A percentile compares a stretch with the other conserved stretches of the same genome.
Evolutionary conservation across 345 rosid species (phyloP).

Genomic region (Aethionema arabicum): DNA sequence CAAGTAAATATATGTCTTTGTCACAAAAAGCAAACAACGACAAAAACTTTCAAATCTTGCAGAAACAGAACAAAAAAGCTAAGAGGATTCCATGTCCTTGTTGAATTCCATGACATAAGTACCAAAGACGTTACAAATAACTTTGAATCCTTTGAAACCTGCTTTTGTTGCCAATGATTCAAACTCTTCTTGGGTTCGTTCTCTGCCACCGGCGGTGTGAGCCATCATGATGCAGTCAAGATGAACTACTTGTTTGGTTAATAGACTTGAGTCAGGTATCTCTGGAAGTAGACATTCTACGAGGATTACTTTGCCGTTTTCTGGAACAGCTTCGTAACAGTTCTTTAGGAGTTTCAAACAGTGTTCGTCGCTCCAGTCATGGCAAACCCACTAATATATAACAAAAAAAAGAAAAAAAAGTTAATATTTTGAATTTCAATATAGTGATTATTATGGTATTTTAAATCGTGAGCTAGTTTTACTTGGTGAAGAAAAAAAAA

Average conservation of each 20-base stretch:
- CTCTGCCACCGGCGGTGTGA: slow-evolving; percentile 78
- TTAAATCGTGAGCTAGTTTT: no score
- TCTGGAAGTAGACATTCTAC: slow-evolving; percentile 35
- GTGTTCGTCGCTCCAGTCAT: slow-evolving; percentile 27
- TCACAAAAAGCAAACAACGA: no score
- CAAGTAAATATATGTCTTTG: no score
- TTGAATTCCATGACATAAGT: slow-evolving; percentile 60
- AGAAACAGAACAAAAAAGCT: no score
- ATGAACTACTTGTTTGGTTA: no score
- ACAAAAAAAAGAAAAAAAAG: no score
- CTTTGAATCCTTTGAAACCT: slow-evolving; percentile 59
- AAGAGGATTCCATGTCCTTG: slow-evolving; percentile 27
- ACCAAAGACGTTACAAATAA: slow-evolving; percentile 46
- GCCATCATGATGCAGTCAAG: slow-evolving; percentile 56
- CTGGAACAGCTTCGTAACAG: slow-evolving; percentile 59
- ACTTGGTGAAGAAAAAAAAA: no score
- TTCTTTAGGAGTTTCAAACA: slow-evolving; percentile 57
- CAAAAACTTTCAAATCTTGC: no score
- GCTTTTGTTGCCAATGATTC: slow-evolving; percentile 56
- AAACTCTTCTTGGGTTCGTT: slow-evolving; percentile 65
- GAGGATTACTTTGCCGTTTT: slow-evolving; percentile 66
- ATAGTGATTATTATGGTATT: no score
- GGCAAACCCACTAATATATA: slow-evolving; percentile 67
- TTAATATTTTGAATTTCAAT: no score
- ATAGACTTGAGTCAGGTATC: no score